These are phyloP conservation scores for Phallus indusiatus DNA, from an alignment of 768 basidiomycete species.

Conservation along the genomic window DNA sequence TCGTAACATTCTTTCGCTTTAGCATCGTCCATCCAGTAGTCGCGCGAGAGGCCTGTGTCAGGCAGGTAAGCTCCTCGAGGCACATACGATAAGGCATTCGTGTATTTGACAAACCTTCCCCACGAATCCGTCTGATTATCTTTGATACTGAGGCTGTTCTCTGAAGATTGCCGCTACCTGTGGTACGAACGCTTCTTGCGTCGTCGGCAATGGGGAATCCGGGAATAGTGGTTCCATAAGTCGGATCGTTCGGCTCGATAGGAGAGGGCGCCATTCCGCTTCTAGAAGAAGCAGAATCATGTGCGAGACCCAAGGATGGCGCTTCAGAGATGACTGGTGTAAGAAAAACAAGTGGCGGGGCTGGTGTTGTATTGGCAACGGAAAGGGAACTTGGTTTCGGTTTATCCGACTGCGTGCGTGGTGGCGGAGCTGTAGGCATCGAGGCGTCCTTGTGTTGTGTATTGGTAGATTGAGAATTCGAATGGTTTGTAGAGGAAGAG, in stretches of 20 bases:
- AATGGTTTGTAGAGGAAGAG: constrained; percentile 31
- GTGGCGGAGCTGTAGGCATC: constrained; percentile 29
- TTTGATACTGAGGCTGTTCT: constrained; percentile 81
- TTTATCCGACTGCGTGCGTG: constrained; percentile 44
- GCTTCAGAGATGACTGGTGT: constrained; percentile 79
- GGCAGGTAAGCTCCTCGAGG: constrained; percentile 5
- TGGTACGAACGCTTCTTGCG: constrained; percentile 74
- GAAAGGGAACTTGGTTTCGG: constrained; percentile 41
- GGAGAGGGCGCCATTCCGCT: constrained; percentile 41
- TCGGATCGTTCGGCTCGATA: constrained; percentile 39
- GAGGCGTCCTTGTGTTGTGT: constrained; percentile 24
- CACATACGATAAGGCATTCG: background rate
- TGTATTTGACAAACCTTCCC: constrained; percentile 55
- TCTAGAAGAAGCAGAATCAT: constrained; percentile 50
- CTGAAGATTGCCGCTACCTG: constrained; percentile 46
- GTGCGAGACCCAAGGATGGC: constrained; percentile 57
- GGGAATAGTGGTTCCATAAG: constrained; percentile 72
- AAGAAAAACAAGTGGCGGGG: constrained; percentile 76
- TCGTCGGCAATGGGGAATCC: constrained; percentile 92
- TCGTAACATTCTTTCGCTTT: constrained; percentile 94
- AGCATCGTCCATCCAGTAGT: constrained; percentile 99
- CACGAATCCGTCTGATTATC: constrained; percentile 81
- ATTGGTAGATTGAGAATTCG: constrained; percentile 17
- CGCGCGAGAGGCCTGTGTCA: constrained; percentile 65
- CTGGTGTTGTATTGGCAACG: constrained; percentile 42